These are phyloP conservation scores for Cicer yamashitae DNA, from an alignment of 306 rosid species.

Conservation along the genomic window DNA sequence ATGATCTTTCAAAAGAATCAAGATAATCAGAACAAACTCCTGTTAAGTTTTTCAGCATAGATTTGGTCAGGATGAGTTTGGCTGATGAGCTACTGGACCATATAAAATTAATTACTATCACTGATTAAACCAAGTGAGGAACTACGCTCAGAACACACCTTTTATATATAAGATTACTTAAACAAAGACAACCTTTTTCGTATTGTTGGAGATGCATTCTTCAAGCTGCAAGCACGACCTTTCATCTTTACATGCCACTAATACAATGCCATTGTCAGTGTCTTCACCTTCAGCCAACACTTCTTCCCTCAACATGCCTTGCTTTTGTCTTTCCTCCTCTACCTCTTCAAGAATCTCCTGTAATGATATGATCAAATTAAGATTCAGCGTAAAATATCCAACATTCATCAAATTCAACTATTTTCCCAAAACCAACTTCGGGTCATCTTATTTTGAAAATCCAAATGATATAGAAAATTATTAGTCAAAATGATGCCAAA, in stretches of 20 bases:
- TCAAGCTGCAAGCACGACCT: conserved; percentile 93
- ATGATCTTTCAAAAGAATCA: not conserved
- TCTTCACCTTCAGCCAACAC: conserved; percentile 59
- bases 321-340: conserved; percentile 77
- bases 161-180: conserved; percentile 18
- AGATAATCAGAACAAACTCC: conserved; percentile 2
- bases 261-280: conserved; percentile 66
- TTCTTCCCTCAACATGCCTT: conserved; percentile 58
- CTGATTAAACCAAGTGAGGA: conserved; percentile 8
- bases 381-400: conserved; percentile 42
- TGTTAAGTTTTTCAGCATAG: conserved; percentile 7
- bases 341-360: conserved; percentile 96
- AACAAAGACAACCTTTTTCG: conserved; percentile 61
- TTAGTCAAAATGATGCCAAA: conserved; percentile 30
- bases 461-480: conserved; percentile 15
- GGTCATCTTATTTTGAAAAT: conserved; percentile 40
- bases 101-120: conserved; percentile 7
- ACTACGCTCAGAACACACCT: conserved; percentile 21
- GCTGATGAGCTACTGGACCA: conserved; percentile 19
- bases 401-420: conserved; percentile 35
- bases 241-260: conserved; percentile 97
- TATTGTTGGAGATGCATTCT: conserved; percentile 67
- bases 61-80: conserved; percentile 9
- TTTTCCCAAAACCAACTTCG: conserved; percentile 19
- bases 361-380: conserved; percentile 34